Evolutionary conservation across 352 stramenopile genomes (phyloP).

Genomic region (Globisporangium cystogenes): DNA sequence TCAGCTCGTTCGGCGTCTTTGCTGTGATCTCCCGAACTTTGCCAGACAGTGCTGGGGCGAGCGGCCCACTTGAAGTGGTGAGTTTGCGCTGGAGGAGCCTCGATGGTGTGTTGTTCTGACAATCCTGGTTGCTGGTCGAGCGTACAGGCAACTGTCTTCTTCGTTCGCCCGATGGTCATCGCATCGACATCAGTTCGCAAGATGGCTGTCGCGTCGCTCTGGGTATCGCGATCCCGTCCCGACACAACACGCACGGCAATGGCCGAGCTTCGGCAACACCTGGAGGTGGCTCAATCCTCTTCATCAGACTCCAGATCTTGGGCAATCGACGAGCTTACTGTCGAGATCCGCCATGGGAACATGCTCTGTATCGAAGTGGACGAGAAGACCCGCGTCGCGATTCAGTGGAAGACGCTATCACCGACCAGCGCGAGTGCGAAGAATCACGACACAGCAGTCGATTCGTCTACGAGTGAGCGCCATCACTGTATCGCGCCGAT

Average conservation of each 20-base stretch:
- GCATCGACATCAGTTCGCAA: constrained; percentile 1
- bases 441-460: not conserved
- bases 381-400: constrained; percentile 6
- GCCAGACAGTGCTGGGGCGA: constrained; percentile 7
- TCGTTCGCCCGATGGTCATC: constrained; percentile 11
- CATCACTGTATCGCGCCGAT: constrained; percentile 5
- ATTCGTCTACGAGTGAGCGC: not conserved
- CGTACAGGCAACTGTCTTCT: constrained; percentile 4
- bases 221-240: constrained; percentile 12
- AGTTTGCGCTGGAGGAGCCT: not conserved
- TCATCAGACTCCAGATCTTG: not conserved
- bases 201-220: constrained; percentile 7
- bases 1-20: constrained; percentile 9
- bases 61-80: constrained; percentile 14
- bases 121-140: not conserved
- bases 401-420: constrained; percentile 5
- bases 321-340: constrained; percentile 1
- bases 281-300: not conserved
- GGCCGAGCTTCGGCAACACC: not conserved
- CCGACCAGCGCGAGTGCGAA: not conserved
- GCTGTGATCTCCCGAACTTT: constrained; percentile 10
- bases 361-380: constrained; percentile 5
- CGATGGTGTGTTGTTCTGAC: not conserved
- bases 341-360: constrained; percentile 9
- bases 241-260: not conserved